Conservation (phyloP, 1,139 yeast species). For the Ogataea hybrid region DNA sequence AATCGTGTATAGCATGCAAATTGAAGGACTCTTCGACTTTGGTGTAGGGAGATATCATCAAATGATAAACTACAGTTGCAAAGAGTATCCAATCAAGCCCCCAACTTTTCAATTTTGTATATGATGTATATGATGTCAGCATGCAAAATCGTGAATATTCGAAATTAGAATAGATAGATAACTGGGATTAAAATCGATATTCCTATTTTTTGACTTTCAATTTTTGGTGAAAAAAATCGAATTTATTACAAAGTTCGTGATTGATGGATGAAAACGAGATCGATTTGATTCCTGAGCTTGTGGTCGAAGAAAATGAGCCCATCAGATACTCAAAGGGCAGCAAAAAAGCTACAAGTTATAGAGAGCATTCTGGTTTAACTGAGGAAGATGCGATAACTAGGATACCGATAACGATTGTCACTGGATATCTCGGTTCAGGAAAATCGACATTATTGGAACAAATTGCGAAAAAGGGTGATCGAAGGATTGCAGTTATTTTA, state of each 20-base stretch:
- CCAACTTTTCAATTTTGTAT: too few relatives aligned
- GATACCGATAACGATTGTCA: conserved; percentile 89
- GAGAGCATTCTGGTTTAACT: conserved; percentile 20
- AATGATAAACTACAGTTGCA: conserved; percentile 40
- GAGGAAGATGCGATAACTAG: conserved; percentile 35
- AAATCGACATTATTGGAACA: conserved; percentile 80
- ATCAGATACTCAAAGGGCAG: conserved; percentile 20
- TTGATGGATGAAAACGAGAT: conserved; percentile 8
- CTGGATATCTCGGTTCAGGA: conserved; percentile 96
- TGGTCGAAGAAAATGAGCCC: conserved; percentile 33
- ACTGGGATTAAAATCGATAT: too few relatives aligned
- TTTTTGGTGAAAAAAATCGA: too few relatives aligned
- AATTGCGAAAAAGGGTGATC: conserved; percentile 66
- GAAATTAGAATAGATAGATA: too few relatives aligned
- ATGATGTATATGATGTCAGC: too few relatives aligned
- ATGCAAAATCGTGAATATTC: too few relatives aligned
- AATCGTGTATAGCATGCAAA: conserved; percentile 85
- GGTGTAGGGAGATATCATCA: conserved; percentile 70
- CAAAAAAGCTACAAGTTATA: conserved; percentile 14
- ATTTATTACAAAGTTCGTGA: too few relatives aligned
- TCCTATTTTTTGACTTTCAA: too few relatives aligned
- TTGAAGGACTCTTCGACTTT: conserved; percentile 96
- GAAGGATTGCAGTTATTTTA: conserved; percentile 81
- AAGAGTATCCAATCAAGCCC: conserved; percentile 23
- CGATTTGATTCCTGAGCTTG: conserved; percentile 55